phyloP scores from a whole-genome alignment of 192 early-diverging fungal species.

The Powellomyces hirtus region DNA sequence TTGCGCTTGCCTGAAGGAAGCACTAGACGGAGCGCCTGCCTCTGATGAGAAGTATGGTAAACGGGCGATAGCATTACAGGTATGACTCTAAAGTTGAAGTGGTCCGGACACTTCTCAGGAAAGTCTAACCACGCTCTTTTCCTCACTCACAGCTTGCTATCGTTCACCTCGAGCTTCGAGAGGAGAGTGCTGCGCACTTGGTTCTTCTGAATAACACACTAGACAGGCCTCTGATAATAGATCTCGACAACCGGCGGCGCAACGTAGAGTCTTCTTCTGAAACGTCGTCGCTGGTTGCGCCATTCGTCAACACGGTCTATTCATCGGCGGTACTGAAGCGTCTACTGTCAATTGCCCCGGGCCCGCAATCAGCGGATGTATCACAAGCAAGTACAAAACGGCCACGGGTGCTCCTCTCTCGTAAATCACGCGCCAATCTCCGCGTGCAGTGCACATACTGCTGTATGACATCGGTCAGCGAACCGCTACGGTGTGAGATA shows the following conservation, averaged over 20 bases:
- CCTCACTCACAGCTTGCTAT: conserved; percentile 21
- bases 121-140: background rate
- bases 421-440: background rate
- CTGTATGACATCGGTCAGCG: conserved; percentile 21
- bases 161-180: conserved; percentile 21
- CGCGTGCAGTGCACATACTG: conserved; percentile 29
- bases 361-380: background rate
- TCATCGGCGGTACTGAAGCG: conserved; percentile 9
- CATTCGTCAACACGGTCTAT: background rate
- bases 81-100: background rate
- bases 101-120: background rate
- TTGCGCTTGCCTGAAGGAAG: background rate
- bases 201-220: background rate
- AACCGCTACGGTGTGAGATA: conserved; percentile 10
- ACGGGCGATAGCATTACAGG: conserved; percentile 25
- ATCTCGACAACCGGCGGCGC: background rate
- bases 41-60: background rate
- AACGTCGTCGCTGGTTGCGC: background rate
- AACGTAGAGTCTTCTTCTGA: background rate
- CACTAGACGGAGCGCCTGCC: background rate
- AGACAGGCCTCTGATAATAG: background rate
- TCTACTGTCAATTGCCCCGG: conserved; percentile 10
- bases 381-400: background rate
- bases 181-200: conserved; percentile 3
- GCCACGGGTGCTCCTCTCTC: conserved; percentile 9